These are phyloP conservation scores for Cucurbitaria berberidis DNA, from an alignment of 2,329 filamentous ascomycete species.

Conservation along the genomic window DNA sequence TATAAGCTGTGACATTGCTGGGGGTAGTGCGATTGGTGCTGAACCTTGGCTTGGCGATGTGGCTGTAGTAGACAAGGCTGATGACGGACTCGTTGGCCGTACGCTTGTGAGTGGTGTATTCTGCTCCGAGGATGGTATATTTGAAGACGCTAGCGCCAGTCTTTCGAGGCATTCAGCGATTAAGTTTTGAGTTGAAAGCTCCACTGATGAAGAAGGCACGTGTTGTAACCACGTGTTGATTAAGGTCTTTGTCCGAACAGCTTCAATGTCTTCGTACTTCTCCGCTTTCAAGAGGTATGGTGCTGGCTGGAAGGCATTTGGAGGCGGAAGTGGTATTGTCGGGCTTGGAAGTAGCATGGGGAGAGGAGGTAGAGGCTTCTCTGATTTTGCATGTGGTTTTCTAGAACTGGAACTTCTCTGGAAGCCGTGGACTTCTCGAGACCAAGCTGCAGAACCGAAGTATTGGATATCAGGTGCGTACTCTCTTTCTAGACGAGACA, in stretches of 20 bases:
- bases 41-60: too few relatives aligned
- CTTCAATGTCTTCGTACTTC: neutral
- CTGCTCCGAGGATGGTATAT: neutral
- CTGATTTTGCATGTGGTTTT: neutral
- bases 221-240: neutral
- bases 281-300: neutral
- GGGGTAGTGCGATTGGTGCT: too few relatives aligned
- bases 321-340: neutral
- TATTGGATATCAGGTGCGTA: neutral
- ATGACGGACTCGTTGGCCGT: neutral
- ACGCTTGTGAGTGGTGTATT: neutral
- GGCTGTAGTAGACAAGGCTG: too few relatives aligned
- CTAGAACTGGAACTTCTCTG: neutral
- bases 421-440: neutral
- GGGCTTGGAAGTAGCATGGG: neutral
- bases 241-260: neutral
- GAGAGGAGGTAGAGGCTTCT: neutral
- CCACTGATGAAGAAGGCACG: neutral
- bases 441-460: neutral
- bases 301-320: neutral
- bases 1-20: too few relatives aligned
- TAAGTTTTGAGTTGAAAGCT: neutral
- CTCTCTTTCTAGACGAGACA: neutral
- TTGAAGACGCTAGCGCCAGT: neutral
- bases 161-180: neutral